These are phyloP conservation scores for Ustilago trichophora DNA, from an alignment of 1,284 basidiomycete genomes.

Conservation along the genomic window DNA sequence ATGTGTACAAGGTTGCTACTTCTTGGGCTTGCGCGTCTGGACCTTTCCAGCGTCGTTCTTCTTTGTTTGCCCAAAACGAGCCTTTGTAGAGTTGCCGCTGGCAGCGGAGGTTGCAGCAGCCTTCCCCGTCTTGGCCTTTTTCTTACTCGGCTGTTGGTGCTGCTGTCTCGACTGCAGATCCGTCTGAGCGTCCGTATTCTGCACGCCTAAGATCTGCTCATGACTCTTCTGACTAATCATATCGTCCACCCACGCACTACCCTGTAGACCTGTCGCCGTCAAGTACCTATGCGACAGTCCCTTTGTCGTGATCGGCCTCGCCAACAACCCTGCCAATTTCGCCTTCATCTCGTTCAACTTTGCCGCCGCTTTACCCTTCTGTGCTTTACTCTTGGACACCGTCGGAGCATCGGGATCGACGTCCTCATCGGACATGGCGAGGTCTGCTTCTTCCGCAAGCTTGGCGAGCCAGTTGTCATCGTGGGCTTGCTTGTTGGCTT, in stretches of 20 bases:
- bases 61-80: no score
- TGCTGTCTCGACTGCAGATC: slow-evolving; percentile 14
- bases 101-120: not conserved
- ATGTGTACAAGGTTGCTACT: slow-evolving; percentile 1
- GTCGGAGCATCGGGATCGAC: slow-evolving; percentile 35
- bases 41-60: not conserved
- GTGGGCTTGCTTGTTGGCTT: slow-evolving; percentile 83
- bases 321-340: slow-evolving; percentile 77
- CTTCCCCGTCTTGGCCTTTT: slow-evolving; percentile 16
- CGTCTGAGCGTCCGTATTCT: slow-evolving; percentile 26
- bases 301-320: slow-evolving; percentile 80
- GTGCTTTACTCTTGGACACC: slow-evolving; percentile 48
- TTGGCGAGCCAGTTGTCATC: slow-evolving; percentile 91
- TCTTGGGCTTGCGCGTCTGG: slow-evolving; percentile 8
- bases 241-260: slow-evolving; percentile 41
- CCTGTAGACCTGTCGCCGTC: slow-evolving; percentile 69
- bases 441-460: slow-evolving; percentile 90
- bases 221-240: slow-evolving; percentile 21
- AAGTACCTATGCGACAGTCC: slow-evolving; percentile 87
- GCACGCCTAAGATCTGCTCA: slow-evolving; percentile 30
- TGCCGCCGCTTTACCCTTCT: slow-evolving; percentile 20
- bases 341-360: slow-evolving; percentile 75
- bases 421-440: slow-evolving; percentile 83
- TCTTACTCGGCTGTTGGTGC: slow-evolving; percentile 16
- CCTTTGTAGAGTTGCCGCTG: no score